Conservation (phyloP, 2,329 filamentous ascomycete species). For the Nemania sp. region DNA sequence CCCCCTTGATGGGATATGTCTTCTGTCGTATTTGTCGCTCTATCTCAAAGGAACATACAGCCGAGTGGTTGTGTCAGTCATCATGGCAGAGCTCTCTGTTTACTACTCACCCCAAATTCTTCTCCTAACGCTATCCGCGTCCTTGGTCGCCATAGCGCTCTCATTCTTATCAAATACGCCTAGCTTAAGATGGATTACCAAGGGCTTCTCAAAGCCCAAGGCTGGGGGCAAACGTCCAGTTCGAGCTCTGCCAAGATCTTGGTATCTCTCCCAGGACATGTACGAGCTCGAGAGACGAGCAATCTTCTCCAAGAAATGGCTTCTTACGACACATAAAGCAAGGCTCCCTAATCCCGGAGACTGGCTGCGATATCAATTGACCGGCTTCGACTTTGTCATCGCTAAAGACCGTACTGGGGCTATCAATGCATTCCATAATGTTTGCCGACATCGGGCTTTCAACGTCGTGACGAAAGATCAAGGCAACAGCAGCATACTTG, state of each 20-base stretch:
- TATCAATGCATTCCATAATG: constrained; percentile 60
- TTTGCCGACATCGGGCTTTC: constrained; percentile 64
- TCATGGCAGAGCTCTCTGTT: constrained; percentile 20
- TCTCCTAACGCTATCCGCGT: constrained; percentile 21
- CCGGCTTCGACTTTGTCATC: constrained; percentile 26
- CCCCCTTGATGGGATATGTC: background rate
- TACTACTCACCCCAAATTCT: constrained; percentile 26
- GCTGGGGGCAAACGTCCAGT: constrained; percentile 7
- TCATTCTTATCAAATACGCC: constrained; percentile 16
- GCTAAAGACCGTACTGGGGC: constrained; percentile 22
- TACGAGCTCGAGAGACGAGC: constrained; percentile 60
- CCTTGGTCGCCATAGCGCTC: constrained; percentile 19
- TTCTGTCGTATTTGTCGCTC: background rate
- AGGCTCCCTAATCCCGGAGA: constrained; percentile 23
- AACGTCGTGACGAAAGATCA: constrained; percentile 56
- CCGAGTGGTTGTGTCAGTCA: background rate
- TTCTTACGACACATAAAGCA: constrained; percentile 53
- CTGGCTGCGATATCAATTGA: constrained; percentile 27
- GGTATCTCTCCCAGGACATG: constrained; percentile 57
- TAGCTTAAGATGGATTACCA: constrained; percentile 10
- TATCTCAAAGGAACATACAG: background rate
- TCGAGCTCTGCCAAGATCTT: constrained; percentile 49
- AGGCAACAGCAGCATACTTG: constrained; percentile 56
- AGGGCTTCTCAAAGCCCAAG: constrained; percentile 12
- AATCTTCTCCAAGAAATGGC: constrained; percentile 61